Percentiles rank a stretch among this genome's conserved stretches.
These are phyloP conservation scores for Arthrobotrys conoides DNA, from an alignment of 2,329 filamentous ascomycete genomes.

Conservation along the genomic window DNA sequence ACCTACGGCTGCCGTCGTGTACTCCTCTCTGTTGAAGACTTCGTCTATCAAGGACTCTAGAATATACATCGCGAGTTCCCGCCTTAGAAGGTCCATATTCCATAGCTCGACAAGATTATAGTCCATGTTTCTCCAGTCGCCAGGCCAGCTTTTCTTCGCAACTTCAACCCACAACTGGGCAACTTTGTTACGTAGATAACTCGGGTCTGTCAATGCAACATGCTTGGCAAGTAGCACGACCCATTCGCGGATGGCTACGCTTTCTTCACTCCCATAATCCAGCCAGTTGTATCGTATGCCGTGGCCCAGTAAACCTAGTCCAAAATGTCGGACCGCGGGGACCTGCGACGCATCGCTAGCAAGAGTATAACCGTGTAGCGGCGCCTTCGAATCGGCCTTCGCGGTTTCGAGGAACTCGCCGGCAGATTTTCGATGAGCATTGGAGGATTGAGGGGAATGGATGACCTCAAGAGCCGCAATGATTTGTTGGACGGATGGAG, in stretches of 20 bases:
- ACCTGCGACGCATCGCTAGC: constrained; percentile 82
- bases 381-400: constrained; percentile 83
- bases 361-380: constrained; percentile 85
- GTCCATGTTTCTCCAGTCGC: constrained; percentile 96
- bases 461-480: constrained; percentile 88
- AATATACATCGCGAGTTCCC: constrained; percentile 88
- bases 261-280: constrained; percentile 78
- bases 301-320: constrained; percentile 90
- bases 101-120: constrained; percentile 83
- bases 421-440: constrained; percentile 84
- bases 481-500: constrained; percentile 74
- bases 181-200: constrained; percentile 91
- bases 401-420: constrained; percentile 87
- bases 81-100: constrained; percentile 75
- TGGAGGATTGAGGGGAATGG: constrained; percentile 84
- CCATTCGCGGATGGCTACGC: constrained; percentile 79
- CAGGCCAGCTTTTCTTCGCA: constrained; percentile 92
- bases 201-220: constrained; percentile 79
- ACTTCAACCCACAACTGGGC: constrained; percentile 95
- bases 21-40: constrained; percentile 90
- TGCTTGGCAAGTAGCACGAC: constrained; percentile 82
- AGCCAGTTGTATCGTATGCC: constrained; percentile 88
- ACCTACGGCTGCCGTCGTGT: constrained; percentile 72
- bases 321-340: constrained; percentile 90
- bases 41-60: constrained; percentile 95